These are phyloP conservation scores for Hamigera avellanea DNA, from an alignment of 495 filamentous ascomycete genomes.

Conservation along the genomic window DNA sequence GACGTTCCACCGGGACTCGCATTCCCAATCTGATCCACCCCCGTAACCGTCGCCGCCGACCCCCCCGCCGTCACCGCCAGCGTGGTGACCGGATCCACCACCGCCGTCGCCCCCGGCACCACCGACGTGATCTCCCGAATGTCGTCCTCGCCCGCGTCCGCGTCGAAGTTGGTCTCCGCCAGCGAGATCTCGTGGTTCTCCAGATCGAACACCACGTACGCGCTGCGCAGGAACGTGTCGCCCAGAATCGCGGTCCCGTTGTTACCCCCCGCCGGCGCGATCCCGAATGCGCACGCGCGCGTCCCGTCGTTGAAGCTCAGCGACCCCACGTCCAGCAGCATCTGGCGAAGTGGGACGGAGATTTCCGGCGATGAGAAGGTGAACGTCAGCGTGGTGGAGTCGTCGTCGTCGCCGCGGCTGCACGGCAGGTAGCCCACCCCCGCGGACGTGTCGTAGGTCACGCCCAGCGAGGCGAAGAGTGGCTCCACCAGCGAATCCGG, in stretches of 20 bases:
- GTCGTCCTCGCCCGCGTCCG: constrained; percentile 25
- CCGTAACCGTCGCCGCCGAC: too few relatives aligned
- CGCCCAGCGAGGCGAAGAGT: constrained; percentile 55
- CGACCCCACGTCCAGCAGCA: constrained; percentile 5
- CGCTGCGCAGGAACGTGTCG: constrained; percentile 85
- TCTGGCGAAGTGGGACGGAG: constrained; percentile 13
- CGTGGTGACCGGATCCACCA: constrained; percentile 39
- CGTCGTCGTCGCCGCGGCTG: constrained; percentile 42
- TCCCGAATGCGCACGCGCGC: constrained; percentile 60
- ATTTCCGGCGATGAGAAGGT: constrained; percentile 42
- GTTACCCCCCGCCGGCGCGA: constrained; percentile 55
- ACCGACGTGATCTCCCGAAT: not conserved
- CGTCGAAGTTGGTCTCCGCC: constrained; percentile 76
- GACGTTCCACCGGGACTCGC: too few relatives aligned
- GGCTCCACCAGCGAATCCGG: constrained; percentile 48
- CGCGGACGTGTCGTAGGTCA: constrained; percentile 42
- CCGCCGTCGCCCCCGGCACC: not conserved
- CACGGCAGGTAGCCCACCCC: constrained; percentile 62
- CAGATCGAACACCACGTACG: constrained; percentile 89
- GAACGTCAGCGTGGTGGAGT: constrained; percentile 57
- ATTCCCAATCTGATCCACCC: too few relatives aligned
- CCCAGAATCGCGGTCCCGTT: constrained; percentile 62
- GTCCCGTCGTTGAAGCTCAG: constrained; percentile 48
- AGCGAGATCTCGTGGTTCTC: constrained; percentile 79
- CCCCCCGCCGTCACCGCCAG: too few relatives aligned